Evolutionary conservation across 495 filamentous ascomycete genomes (phyloP), one percentile per base, ranked within the genome.

Genomic region (Penicillium coprophilum): DNA sequence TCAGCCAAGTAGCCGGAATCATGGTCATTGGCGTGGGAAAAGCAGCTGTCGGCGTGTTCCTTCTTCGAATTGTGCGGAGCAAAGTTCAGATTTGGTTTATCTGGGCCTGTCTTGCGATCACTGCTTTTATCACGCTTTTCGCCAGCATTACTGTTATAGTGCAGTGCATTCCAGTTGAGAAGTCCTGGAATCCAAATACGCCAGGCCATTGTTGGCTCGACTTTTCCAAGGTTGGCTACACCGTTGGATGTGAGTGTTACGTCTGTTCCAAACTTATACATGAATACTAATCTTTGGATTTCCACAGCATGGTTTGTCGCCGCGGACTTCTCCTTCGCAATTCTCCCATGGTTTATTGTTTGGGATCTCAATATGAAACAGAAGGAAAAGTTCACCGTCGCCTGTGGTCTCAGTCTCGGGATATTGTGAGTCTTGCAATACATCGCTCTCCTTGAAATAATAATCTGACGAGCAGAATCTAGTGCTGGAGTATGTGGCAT

Each of bases 361-460:
- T 70, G 67, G 67, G 60, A 70, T 45, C 55, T 67, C 49, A 70
- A 67, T 32, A 70, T 70, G 64, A 70, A 67, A 27, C 53, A 59
- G 12, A 70, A 65, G 41, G 67, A 70, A 31, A 69, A 65, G 52
- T 59, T 70, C 47, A 65, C 62, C 12, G 60, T 70, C 34, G 62
- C 64, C 4, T 62, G 56, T 31, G 64, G 61, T 41, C 54, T 70
- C 5, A 70, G 67, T 46, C 24, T 27, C 3, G 24, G n/a, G n/a
- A n/a, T n/a, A n/a, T n/a, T n/a, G n/a, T n/a, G n/a, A n/a, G n/a
- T n/a, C n/a, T n/a, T n/a, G n/a, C n/a, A n/a, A n/a, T n/a, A n/a
- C n/a, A n/a, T n/a, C n/a, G n/a, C 24, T 5, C 24, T 27, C 24
- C 50, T 67, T 39, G 64, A 64, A 46, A 32, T 70, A 8, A 65